phyloP scores from a whole-genome alignment of 108 stramenopile species.

The Cyclotella baltica region DNA sequence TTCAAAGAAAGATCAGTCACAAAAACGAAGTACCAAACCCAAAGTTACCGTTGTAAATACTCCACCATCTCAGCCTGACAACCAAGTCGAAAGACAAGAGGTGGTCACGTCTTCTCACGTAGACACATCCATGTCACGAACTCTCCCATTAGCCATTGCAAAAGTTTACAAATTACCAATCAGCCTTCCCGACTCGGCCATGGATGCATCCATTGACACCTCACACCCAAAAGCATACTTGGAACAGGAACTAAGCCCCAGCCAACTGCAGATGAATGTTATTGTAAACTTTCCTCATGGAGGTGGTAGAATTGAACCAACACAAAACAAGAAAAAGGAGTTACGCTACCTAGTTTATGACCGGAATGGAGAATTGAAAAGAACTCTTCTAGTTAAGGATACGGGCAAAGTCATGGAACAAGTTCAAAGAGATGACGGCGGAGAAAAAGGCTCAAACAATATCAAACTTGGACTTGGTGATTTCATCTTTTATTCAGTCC shows the following conservation, averaged over 20 bases:
- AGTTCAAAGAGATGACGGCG: conserved; percentile 25
- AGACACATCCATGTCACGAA: not conserved
- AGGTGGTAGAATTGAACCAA: conserved; percentile 70
- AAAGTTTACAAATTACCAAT: conserved; percentile 67
- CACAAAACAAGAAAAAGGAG: conserved; percentile 30
- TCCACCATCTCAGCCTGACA: not conserved
- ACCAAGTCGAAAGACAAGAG: not conserved
- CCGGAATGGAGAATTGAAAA: conserved; percentile 58
- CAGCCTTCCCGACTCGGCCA: conserved; percentile 18
- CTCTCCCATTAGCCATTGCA: conserved; percentile 76
- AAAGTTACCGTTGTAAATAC: not conserved
- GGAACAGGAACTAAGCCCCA: conserved; percentile 34
- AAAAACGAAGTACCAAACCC: not conserved
- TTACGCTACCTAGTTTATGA: conserved; percentile 60
- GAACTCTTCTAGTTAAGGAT: conserved; percentile 67
- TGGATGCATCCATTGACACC: conserved; percentile 27
- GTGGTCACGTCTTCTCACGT: not conserved
- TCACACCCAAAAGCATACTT: conserved; percentile 45
- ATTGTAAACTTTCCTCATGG: conserved; percentile 63
- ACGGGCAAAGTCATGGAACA: conserved; percentile 58
- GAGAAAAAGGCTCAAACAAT: conserved; percentile 49
- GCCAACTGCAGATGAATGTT: conserved; percentile 63
- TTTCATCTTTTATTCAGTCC: conserved; percentile 96
- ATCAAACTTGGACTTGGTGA: conserved; percentile 85
- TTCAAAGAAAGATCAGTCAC: not conserved